Evolutionary conservation across 2,329 filamentous ascomycete species (phyloP).

Genomic region (Hysterium pulicare): DNA sequence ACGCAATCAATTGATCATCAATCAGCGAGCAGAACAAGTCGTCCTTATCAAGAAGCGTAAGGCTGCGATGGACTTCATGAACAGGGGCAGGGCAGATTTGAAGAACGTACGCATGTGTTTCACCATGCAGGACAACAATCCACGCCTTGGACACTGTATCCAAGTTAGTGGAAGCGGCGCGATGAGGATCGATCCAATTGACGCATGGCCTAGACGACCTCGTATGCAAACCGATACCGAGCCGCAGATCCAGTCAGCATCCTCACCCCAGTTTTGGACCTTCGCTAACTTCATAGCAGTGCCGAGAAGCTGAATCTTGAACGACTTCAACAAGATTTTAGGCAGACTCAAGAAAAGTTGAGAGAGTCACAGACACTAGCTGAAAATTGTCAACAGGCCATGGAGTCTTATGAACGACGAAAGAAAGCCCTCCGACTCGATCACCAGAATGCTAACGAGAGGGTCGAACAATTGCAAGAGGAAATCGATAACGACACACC

Average conservation of each 20-base stretch:
- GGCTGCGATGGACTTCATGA: constrained; percentile 68
- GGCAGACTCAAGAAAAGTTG: constrained; percentile 22
- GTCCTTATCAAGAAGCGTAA: constrained; percentile 68
- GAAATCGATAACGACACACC: constrained; percentile 57
- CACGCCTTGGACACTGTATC: constrained; percentile 58
- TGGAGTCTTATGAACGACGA: constrained; percentile 49
- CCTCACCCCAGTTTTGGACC: not conserved
- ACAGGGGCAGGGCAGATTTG: constrained; percentile 52
- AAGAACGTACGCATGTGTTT: constrained; percentile 64
- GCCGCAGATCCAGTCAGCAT: constrained; percentile 56
- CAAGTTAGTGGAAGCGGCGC: constrained; percentile 42
- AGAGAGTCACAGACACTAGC: constrained; percentile 37
- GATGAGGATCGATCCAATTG: constrained; percentile 51
- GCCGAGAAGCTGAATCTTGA: constrained; percentile 48
- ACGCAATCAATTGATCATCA: constrained; percentile 79
- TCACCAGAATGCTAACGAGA: constrained; percentile 59
- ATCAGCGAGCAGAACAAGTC: constrained; percentile 76
- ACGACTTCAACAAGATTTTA: constrained; percentile 47
- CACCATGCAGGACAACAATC: constrained; percentile 58
- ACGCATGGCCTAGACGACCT: constrained; percentile 52
- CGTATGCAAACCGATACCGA: constrained; percentile 80
- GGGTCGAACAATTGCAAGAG: constrained; percentile 64
- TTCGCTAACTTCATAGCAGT: constrained; percentile 16
- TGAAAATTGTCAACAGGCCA: constrained; percentile 49
- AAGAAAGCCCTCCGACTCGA: constrained; percentile 52